These are phyloP conservation scores for Gonium pectorale DNA, from an alignment of 139 green algal genomes.

Conservation along the genomic window DNA sequence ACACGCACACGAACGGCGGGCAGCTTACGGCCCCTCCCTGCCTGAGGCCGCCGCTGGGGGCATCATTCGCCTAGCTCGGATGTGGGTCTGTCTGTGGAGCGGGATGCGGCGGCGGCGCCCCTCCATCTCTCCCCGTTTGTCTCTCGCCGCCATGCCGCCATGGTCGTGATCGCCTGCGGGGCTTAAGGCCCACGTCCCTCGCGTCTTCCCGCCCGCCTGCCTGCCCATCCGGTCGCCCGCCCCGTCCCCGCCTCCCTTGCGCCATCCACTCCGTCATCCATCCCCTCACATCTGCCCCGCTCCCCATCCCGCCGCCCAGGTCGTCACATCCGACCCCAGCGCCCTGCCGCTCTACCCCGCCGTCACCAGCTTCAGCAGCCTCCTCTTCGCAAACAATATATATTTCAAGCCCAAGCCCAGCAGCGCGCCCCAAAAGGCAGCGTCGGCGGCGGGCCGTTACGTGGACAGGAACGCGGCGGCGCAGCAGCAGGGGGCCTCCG, in stretches of 20 bases:
- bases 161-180: too few species aligned
- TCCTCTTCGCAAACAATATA: slow-evolving; percentile 38
- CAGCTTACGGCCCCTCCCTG: too few species aligned
- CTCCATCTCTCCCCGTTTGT: too few species aligned
- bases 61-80: too few species aligned
- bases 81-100: too few species aligned
- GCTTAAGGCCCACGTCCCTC: too few species aligned
- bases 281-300: neutral
- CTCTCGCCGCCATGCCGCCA: too few species aligned
- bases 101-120: too few species aligned
- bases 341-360: slow-evolving; percentile 22
- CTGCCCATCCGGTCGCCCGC: neutral
- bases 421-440: neutral
- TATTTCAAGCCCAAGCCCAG: slow-evolving; percentile 12
- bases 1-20: too few species aligned
- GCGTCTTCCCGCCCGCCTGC: neutral
- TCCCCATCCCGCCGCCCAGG: neutral
- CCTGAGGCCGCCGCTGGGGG: too few species aligned
- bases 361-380: neutral
- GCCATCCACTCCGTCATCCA: too few species aligned
- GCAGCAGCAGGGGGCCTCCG: too few species aligned
- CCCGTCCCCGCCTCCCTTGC: neutral
- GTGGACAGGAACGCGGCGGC: slow-evolving; percentile 14
- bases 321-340: neutral
- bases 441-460: neutral